phyloP scores from a whole-genome alignment of 306 rosid genomes.

The Gastrolobium villosum region DNA sequence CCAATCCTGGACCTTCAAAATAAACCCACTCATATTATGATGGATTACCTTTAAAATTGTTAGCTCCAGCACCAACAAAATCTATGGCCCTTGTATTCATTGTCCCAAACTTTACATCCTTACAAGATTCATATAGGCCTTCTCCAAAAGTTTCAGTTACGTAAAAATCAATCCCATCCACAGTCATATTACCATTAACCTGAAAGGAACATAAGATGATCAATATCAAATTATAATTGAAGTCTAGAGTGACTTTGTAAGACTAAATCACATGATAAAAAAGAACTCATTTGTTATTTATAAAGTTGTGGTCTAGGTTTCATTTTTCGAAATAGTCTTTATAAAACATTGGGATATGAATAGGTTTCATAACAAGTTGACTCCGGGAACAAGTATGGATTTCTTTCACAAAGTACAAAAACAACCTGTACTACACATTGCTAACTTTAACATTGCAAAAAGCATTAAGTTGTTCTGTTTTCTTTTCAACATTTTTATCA shows the following conservation, averaged over 20 bases:
- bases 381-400: not conserved
- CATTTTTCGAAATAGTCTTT: not conserved
- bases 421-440: not conserved
- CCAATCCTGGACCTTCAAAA: too few species aligned
- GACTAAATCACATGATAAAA: conserved; percentile 39
- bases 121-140: conserved; percentile 81
- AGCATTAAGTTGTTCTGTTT: not conserved
- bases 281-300: not conserved
- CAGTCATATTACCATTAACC: conserved; percentile 81
- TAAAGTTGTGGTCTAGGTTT: not conserved
- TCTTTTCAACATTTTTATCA: not conserved
- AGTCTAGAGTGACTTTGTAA: conserved; percentile 8
- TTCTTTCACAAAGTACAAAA: not conserved
- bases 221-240: conserved; percentile 32
- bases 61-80: conserved; percentile 94
- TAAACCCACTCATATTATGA: conserved; percentile 8
- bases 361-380: conserved; percentile 10
- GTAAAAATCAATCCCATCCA: conserved; percentile 84
- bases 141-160: conserved; percentile 72
- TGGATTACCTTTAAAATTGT: conserved; percentile 70
- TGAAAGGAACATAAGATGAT: conserved; percentile 48
- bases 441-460: conserved; percentile 6
- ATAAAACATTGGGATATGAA: conserved; percentile 22
- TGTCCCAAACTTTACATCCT: conserved; percentile 98
- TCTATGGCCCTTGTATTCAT: conserved; percentile 97